Base-by-base conservation (phyloP, 805 yeast species). In the Metschnikowia proteae region DNA sequence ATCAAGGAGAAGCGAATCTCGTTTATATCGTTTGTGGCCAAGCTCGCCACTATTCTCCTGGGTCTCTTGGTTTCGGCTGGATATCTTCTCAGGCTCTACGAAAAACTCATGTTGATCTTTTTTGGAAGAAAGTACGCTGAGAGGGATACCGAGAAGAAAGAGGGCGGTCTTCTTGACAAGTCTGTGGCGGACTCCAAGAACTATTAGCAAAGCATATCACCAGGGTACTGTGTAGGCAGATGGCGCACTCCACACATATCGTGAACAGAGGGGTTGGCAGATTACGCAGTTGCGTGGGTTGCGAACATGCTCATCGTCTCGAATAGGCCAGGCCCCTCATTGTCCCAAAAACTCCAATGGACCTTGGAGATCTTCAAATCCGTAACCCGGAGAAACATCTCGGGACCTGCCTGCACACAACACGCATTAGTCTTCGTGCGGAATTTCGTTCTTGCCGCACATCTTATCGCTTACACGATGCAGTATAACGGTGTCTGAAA, bases 1-100 rank as follows among this genome's bases (percentile, higher is more conserved):
- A 75, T 90, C 22, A 74, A 74, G 26, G 97, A 92, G 60, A 74
- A 69, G 46, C 76, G 98, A 53, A 73, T 92, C 36, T 76, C 92
- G 3, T 92, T 92, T 62, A 62, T 82, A 37, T 88, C 84, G 58
- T 92, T 92, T 66, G 68, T 89, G 6, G 80, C 89, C 8, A 79
- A 91, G 55, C 67, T 91, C 43, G 84, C 86, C 6, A 91, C 96
- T 3, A 84, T 92, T 10, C 62, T 84, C 22, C 96, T 97, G 10
- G 97, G 97, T 9, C 66, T 89, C 10, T 71, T 87, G 48, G 82
- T 89, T 25, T 68, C 82, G 36, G 84, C 84, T 0, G 79, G 84
- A 13, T 88, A 90, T 82, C 36, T 75, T 3, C 86, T 80, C 64
- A 75, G 78, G 56, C 62, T 77, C 4, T 60, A 76, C 25, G 96